Base-by-base conservation (phyloP, 805 yeast species). In the Hanseniaspora singularis region DNA sequence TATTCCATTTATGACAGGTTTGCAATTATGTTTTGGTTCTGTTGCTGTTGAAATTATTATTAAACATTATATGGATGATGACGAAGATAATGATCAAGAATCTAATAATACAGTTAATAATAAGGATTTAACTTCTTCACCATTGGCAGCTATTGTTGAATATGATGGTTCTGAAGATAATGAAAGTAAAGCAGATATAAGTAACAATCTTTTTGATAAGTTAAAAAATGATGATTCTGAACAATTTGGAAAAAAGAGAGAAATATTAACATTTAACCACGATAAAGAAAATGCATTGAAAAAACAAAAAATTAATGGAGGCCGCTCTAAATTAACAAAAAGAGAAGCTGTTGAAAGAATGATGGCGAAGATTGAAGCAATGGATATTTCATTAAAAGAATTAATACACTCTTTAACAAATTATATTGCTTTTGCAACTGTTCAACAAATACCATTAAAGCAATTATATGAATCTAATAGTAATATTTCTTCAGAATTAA, bases 351-450 rank as follows among this genome's bases (percentile, higher is more conserved):
- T 64, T 7, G 57, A 60, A 2, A 50, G 53, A 15, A 50, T 64
- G 14, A 50, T 68, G 23, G 15, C 19, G 7, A 28, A 42, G 4
- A 38, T 57, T 5, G 44, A 49, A 7, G 41, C 55, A 2, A 59
- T 58, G 3, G 61, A 74, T 16, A 56, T 66, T 4, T 71, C 73
- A 37, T 56, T 74, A 37, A 65, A 62, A 2, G 78, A 76, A 39
- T 66, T 85, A 39, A 72, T 72, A 44, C 79, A 81, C 59, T 71
- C 85, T 10, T 66, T 87, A 40, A 72, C 77, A 38, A 92, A 92
- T 58, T 92, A 85, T 61, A 68, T 89, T 50, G 96, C 97, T 14
- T 92, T 83, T 63, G 83, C 96, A 4, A 73, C 95, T 49, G 71
- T 86, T 19, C 75, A 87, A 20, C 88, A 92, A 33, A 84, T 94